A percentile compares a stretch with the other conserved stretches of the same genome.
These are phyloP conservation scores for Platanthera guangdongensis DNA, from an alignment of 106 monocot genomes.

Conservation along the genomic window DNA sequence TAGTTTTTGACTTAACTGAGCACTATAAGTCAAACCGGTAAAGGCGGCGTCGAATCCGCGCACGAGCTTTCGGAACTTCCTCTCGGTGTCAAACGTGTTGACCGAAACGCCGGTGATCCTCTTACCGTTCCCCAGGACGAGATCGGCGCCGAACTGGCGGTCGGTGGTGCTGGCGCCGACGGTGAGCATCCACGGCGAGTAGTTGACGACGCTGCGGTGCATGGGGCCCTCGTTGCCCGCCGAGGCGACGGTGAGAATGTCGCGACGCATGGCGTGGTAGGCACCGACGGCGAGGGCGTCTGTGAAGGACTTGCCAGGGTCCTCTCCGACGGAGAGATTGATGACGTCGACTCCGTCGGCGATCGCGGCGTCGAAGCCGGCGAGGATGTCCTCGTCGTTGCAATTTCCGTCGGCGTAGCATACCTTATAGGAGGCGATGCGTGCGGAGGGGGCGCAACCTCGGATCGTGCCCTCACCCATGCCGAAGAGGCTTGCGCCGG, in stretches of 20 bases:
- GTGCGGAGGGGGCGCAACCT: conserved; percentile 18
- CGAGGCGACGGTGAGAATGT: conserved; percentile 19
- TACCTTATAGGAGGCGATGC: conserved; percentile 29
- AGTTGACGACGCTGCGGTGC: conserved; percentile 7
- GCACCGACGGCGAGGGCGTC: conserved; percentile 28
- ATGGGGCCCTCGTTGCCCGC: conserved; percentile 32
- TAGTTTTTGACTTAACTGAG: background rate
- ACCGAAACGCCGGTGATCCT: conserved; percentile 1
- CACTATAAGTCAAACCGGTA: background rate
- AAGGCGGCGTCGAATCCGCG: background rate
- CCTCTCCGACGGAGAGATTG: conserved; percentile 8
- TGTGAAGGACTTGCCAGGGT: conserved; percentile 12
- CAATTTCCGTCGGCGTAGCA: conserved; percentile 14
- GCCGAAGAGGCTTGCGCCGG: conserved; percentile 12
- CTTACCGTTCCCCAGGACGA: conserved; percentile 8
- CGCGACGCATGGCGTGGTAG: conserved; percentile 33
- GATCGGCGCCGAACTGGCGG: conserved; percentile 8
- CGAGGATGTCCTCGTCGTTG: conserved; percentile 15
- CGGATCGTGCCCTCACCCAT: conserved; percentile 17
- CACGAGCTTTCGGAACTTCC: background rate
- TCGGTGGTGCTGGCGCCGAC: conserved; percentile 25
- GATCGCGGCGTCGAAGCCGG: conserved; percentile 16
- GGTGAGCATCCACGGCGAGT: conserved; percentile 34
- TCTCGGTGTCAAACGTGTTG: background rate
- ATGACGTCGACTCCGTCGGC: conserved; percentile 25